phyloP scores from a whole-genome alignment of 1,284 basidiomycete genomes.

The Cutaneotrichosporon sp. region DNA sequence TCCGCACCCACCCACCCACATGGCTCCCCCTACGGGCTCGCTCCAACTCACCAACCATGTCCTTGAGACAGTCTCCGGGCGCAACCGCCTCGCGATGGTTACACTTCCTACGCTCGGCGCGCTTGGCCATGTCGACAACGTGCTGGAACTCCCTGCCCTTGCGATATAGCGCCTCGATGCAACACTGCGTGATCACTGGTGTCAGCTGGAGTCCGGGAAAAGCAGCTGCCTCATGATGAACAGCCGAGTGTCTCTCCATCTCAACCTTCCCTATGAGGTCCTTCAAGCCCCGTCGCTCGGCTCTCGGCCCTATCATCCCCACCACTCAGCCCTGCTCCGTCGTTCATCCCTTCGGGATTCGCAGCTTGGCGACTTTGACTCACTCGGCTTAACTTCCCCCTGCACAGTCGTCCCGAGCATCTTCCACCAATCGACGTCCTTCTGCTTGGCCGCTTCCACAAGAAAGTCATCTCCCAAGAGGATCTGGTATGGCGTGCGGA shows the following conservation, averaged over 20 bases:
- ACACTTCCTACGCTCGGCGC: constrained; percentile 87
- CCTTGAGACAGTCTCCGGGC: constrained; percentile 77
- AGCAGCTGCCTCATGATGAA: no score
- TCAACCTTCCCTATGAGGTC: no score
- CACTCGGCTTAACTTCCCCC: constrained; percentile 83
- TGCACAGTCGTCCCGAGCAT: constrained; percentile 73
- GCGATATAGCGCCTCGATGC: constrained; percentile 83
- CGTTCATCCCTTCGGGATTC: no score
- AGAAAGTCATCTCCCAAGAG: constrained; percentile 84
- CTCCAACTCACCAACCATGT: constrained; percentile 69
- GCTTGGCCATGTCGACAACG: constrained; percentile 81
- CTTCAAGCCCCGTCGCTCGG: no score
- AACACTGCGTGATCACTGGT: constrained; percentile 94
- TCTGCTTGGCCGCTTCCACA: constrained; percentile 62
- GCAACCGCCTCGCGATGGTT: constrained; percentile 82
- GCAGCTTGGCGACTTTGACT: constrained; percentile 46
- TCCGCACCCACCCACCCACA: background rate
- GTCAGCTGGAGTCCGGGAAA: background rate
- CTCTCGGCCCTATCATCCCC: no score
- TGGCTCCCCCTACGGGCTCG: no score
- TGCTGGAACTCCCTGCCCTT: constrained; percentile 68
- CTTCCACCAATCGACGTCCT: constrained; percentile 62
- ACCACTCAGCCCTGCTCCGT: background rate
- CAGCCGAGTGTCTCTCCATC: no score
- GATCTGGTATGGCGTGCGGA: constrained; percentile 86